phyloP scores from a whole-genome alignment of 208 protist genomes.

The Acanthamoeba castellanii region DNA sequence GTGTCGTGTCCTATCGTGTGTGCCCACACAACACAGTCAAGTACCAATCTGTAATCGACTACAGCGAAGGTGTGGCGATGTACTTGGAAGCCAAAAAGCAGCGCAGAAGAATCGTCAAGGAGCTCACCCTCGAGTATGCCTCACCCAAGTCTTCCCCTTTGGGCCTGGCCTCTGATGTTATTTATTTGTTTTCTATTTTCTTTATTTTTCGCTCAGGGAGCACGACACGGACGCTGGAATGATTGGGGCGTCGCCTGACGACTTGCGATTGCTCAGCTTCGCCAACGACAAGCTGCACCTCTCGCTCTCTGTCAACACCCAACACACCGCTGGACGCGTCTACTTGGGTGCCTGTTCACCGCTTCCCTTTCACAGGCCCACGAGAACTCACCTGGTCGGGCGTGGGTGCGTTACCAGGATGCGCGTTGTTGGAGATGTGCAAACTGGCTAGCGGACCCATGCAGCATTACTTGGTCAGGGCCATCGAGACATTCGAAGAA shows the following conservation, averaged over 20 bases:
- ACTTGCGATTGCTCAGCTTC: neutral
- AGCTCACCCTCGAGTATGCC: neutral
- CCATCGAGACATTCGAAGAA: neutral
- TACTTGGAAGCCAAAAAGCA: neutral
- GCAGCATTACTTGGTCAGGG: no score
- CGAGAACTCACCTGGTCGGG: neutral
- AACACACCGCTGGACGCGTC: neutral
- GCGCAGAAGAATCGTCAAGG: neutral
- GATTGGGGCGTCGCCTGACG: neutral
- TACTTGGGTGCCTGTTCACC: neutral
- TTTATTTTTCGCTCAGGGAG: neutral
- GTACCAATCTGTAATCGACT: slow-evolving; percentile 42
- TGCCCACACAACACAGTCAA: neutral
- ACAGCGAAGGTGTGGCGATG: slow-evolving; percentile 44
- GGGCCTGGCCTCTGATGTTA: neutral
- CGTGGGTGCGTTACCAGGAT: neutral
- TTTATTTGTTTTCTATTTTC: no score
- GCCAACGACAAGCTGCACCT: neutral
- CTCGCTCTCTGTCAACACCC: slow-evolving; percentile 34
- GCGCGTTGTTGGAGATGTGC: neutral
- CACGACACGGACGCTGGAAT: neutral
- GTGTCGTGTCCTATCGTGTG: neutral
- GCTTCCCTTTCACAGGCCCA: neutral
- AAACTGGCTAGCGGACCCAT: neutral
- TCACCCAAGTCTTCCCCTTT: neutral